These are phyloP conservation scores for Voacanga thouarsii DNA, from an alignment of 257 asterid species.

Conservation along the genomic window DNA sequence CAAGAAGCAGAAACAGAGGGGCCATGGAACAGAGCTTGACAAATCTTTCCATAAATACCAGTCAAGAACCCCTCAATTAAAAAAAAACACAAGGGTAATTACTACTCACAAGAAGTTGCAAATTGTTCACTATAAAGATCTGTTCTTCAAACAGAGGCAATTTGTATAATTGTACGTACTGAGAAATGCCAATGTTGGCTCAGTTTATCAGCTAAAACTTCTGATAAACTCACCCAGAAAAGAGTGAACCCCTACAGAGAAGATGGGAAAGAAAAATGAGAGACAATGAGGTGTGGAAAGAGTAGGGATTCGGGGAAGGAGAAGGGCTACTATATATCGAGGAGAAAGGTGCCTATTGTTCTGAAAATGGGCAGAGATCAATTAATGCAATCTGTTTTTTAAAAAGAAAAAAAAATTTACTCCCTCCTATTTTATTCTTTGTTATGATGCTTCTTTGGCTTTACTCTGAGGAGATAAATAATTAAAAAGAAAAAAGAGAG, in stretches of 20 bases:
- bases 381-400: conserved; percentile 34
- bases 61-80: conserved; percentile 14
- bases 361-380: conserved; percentile 35
- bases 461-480: background rate
- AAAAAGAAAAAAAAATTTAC: background rate
- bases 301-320: conserved; percentile 25
- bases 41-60: conserved; percentile 42
- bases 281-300: conserved; percentile 13
- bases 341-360: conserved; percentile 45
- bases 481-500: background rate
- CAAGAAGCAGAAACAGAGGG: conserved; percentile 50
- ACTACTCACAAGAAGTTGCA: background rate
- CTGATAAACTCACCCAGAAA: conserved; percentile 33
- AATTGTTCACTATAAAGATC: conserved; percentile 30
- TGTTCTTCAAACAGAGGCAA: conserved; percentile 18
- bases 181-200: conserved; percentile 22
- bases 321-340: conserved; percentile 61
- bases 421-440: background rate
- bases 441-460: background rate
- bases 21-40: conserved; percentile 42
- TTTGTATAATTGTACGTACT: background rate
- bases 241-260: conserved; percentile 13
- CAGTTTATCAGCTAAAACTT: conserved; percentile 30
- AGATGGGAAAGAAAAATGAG: conserved; percentile 5
- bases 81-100: background rate